Evolutionary conservation across 1,284 basidiomycete species (phyloP), one percentile per base, ranked within the genome.

Genomic region (Ganoderma lucidum): DNA sequence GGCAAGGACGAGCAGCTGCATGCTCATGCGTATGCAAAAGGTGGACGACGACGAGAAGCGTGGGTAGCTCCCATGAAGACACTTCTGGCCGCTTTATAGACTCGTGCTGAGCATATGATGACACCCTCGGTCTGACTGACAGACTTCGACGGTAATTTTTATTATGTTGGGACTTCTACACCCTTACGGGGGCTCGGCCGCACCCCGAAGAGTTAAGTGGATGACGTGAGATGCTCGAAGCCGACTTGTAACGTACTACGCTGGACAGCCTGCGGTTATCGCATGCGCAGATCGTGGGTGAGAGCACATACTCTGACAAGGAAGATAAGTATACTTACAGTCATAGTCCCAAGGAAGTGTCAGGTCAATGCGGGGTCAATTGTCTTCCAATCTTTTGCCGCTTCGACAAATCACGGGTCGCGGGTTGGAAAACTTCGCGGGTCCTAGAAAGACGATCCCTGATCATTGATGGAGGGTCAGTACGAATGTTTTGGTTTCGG

Each of bases 1-100:
- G 28, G 51, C 59, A 14, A 66, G 59, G 19, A 66, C 14, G 35
- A 66, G 48, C 1, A 53, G 28, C 28, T 66, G 59, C 65, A 66
- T 66, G 59, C 53, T 12, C 8, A 15, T 30, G 23, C 51, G 55
- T 58, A 58, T 19, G 32, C 28, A 30, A 19, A 9, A 15, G 53
- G 53, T 56, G 32, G 56, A 32, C 35, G 12, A 32, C 19, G 19
- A 35, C 9, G 9, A 35, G 6, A 12, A 37, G 35, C 48, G 48
- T 51, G 48, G 1, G 19, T 23, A n/a, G 15, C 2, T 37, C 53
- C 12, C 28, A 55, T 35, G 30, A 5, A 12, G 56, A 58, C 6
- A 3, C 17, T 17, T 17, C 9, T n/a, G 19, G 35, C 17, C 8
- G 30, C 56, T 58, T 58, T 51, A 51, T 51, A 51, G 48, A n/a